Base-by-base conservation (phyloP, 768 basidiomycete species). In the Obba rivulosa region DNA sequence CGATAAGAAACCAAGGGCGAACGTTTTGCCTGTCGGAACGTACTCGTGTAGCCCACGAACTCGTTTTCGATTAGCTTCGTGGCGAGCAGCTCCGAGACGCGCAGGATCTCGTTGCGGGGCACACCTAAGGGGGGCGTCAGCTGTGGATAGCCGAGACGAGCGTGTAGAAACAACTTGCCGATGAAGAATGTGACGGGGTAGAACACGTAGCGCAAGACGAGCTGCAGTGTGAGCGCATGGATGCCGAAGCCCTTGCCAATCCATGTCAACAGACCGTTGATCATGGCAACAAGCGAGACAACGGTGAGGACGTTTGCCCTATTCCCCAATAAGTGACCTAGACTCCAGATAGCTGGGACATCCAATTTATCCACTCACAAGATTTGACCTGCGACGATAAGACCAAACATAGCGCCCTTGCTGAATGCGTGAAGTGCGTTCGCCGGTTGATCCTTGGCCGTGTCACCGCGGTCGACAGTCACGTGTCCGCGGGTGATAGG, bases 401-500 rank as follows among this genome's bases (percentile, higher is more conserved):
- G 66, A 66, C 92, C 92, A 55, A 94, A 92, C 34, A 82, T 65
- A 13, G 90, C 92, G 50, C 92, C 92, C 58, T 84, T 73, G 47
- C 84, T 83, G 68, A 94, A 95, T 5, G 92, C 92, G 57, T 95
- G 92, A 16, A 95, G 77, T 17, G 81, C 86, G 61, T 95, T 95
- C 41, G 78, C 79, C 40, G 87, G 82, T 46, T 60, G 60, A 60
- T 76, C 59, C 54, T 80, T 73, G 20, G 76, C 67, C 5, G 40
- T 9, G 31, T 76, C 68, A n/a, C 89, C 92, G 54, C 88, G 84
- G 64, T 91, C 87, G 48, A 93, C 75, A 42, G 86, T 78, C 49
- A 93, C 77, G 28, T 71, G 79, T 11, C 92, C 92, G 28, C 87
- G 85, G 23, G 92, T 93, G 38, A 92, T 78, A 23, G 92, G 92